Percentiles rank a stretch among this genome's conserved stretches.
Conservation (phyloP, 2,329 filamentous ascomycete genomes). For the Nannizziopsis barbatae region DNA sequence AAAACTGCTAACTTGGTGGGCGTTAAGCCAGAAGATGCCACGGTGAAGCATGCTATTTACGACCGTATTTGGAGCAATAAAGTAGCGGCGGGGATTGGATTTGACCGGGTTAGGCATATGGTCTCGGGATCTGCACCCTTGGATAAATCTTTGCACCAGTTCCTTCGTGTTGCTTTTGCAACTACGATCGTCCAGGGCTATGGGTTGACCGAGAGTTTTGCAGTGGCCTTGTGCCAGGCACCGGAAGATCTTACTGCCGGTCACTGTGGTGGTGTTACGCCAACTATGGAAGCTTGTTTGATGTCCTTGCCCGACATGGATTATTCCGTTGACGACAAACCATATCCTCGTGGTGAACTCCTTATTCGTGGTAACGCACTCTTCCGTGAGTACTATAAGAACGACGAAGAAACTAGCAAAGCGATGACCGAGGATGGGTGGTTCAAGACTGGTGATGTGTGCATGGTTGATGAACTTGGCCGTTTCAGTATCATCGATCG, state of each 20-base stretch:
- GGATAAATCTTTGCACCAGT: slow-evolving; percentile 76
- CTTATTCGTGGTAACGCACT: slow-evolving; percentile 68
- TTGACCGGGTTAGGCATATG: slow-evolving; percentile 62
- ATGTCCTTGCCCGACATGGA: slow-evolving; percentile 88
- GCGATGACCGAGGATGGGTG: slow-evolving; percentile 77
- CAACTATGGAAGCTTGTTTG: slow-evolving; percentile 63
- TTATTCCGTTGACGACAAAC: slow-evolving; percentile 77
- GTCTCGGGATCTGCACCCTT: slow-evolving; percentile 83
- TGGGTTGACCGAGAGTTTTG: slow-evolving; percentile 88
- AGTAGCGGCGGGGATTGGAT: slow-evolving; percentile 68
- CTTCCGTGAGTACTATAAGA: slow-evolving; percentile 83
- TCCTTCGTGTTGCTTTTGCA: slow-evolving; percentile 72
- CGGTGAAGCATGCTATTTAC: slow-evolving; percentile 43
- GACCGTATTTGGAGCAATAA: slow-evolving; percentile 80
- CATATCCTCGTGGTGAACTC: slow-evolving; percentile 79
- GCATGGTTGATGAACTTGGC: slow-evolving; percentile 69
- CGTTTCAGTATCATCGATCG: slow-evolving; percentile 91
- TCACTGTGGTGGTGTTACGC: slow-evolving; percentile 66
- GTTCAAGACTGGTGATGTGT: slow-evolving; percentile 95
- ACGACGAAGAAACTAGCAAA: slow-evolving; percentile 75
- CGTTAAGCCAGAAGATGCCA: slow-evolving; percentile 56
- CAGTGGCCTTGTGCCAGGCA: slow-evolving; percentile 59
- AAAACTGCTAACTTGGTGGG: slow-evolving; percentile 72
- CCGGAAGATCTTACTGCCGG: slow-evolving; percentile 61
- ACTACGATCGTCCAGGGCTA: slow-evolving; percentile 78